Percentiles rank a stretch among this genome's conserved stretches.
These are phyloP conservation scores for Paramecium sonneborni DNA, from an alignment of 73 alveolate species.

Conservation along the genomic window DNA sequence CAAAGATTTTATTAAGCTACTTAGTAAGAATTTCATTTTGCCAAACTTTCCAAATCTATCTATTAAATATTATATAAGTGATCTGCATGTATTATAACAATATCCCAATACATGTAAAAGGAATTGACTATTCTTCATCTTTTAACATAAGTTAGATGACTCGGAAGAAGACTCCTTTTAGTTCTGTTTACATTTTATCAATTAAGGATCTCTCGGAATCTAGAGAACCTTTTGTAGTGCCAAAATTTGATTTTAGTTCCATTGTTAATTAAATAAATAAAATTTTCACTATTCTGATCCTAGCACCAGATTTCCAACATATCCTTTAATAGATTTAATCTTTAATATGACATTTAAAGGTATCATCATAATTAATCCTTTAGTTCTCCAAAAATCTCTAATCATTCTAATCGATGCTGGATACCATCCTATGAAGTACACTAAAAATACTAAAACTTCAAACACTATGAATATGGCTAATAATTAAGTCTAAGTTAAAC, in stretches of 20 bases:
- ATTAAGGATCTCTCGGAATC: slow-evolving; percentile 25
- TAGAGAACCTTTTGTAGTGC: slow-evolving; percentile 18
- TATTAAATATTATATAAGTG: slow-evolving; percentile 18
- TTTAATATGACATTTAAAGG: slow-evolving; percentile 44
- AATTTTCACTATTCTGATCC: background rate
- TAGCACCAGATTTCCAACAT: slow-evolving; percentile 3
- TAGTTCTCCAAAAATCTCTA: slow-evolving; percentile 55
- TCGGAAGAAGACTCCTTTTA: slow-evolving; percentile 19
- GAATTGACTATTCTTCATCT: slow-evolving; percentile 42
- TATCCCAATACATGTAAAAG: background rate
- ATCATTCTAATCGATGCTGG: background rate
- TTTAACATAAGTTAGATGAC: slow-evolving; percentile 28
- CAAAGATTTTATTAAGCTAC: slow-evolving; percentile 36
- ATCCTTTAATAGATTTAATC: slow-evolving; percentile 29
- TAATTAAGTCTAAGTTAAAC: background rate
- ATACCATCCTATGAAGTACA: slow-evolving; percentile 31
- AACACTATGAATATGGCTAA: slow-evolving; percentile 53
- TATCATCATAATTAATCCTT: slow-evolving; percentile 54
- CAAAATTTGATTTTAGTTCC: slow-evolving; percentile 59
- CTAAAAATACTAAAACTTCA: slow-evolving; percentile 25
- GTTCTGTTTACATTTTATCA: slow-evolving; percentile 1
- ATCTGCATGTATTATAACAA: slow-evolving; percentile 14
- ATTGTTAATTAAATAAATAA: background rate
- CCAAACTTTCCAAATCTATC: slow-evolving; percentile 50
- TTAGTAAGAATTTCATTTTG: background rate